These are phyloP conservation scores for Ustilago crameri DNA, from an alignment of 1,284 basidiomycete species.

Conservation along the genomic window DNA sequence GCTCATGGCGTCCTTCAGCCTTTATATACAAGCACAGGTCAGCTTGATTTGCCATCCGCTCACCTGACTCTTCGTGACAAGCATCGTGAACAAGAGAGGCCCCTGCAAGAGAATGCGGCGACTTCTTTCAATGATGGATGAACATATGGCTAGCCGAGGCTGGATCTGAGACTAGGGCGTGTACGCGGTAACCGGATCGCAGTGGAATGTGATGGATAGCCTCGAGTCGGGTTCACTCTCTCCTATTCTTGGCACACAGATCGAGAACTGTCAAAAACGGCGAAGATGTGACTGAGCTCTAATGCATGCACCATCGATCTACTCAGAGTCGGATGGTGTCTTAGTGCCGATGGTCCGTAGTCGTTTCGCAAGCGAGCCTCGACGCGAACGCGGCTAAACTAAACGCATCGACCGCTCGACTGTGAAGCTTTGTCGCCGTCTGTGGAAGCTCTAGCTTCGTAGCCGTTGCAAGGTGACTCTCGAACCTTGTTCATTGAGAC, in stretches of 20 bases:
- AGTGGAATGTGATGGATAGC: not conserved
- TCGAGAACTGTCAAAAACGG: not conserved
- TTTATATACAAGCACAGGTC: too few relatives aligned
- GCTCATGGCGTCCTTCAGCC: too few relatives aligned
- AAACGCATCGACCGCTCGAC: not conserved
- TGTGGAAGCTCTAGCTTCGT: too few relatives aligned
- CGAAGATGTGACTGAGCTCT: not conserved
- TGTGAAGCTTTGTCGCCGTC: not conserved
- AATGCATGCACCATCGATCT: not conserved
- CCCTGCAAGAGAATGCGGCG: too few relatives aligned
- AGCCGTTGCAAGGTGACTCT: too few relatives aligned
- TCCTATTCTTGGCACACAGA: conserved; percentile 6
- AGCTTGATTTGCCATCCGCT: too few relatives aligned
- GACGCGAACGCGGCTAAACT: not conserved
- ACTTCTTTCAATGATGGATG: too few relatives aligned
- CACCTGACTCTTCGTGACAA: too few relatives aligned
- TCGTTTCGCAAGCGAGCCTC: conserved; percentile 1
- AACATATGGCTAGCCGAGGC: too few relatives aligned
- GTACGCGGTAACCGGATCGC: not conserved
- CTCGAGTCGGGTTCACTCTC: not conserved
- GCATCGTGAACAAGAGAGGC: too few relatives aligned
- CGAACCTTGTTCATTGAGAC: too few relatives aligned
- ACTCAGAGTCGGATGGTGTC: too few relatives aligned
- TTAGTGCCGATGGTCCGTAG: not conserved
- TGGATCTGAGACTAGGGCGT: conserved; percentile 1